Base-by-base conservation (phyloP, 148 eudicot genomes). In the Simmondsia chinensis region DNA sequence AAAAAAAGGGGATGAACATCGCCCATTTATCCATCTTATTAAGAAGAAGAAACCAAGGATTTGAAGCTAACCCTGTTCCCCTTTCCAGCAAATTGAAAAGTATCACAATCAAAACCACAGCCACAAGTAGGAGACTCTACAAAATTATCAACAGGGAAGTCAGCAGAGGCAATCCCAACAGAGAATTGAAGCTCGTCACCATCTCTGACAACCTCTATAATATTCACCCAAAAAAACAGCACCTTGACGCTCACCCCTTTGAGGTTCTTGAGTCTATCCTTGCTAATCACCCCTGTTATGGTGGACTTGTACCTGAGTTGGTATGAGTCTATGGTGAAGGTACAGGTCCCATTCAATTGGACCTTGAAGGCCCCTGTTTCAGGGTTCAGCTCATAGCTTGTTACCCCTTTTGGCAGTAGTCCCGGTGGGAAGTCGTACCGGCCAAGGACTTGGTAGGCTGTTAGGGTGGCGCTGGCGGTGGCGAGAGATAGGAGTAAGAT, bases 181-280 rank as follows among this genome's bases (percentile, higher is more conserved):
- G n/a, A n/a, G n/a, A n/a, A n/a, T n/a, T n/a, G n/a, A n/a, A n/a
- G n/a, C 9, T 71, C 57, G 25, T 57, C 69, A 4, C 35, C 57
- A 2, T 61, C 46, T 2, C 50, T 38, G 15, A 25, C 25, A 9
- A 71, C 72, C 53, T 61, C 57, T 1, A 13, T 42, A 2, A 71
- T 66, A 16, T 37, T 66, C 12, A 71, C 8, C 77, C 77, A 71
- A 14, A 71, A 33, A 16, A 71, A 10, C 32, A 62, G 45, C 1
- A 66, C 35, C 4, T 66, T 71, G 30, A 71, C 77, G 13, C 58
- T 65, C 9, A 71, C 41, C 1, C 77, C 77, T 3, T 33, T 62
- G 41, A 71, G 44, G 4, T 57, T 23, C 24, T 3, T 42, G 16
- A 71, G 41, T 42, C 29, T 46, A 40, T 44, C 61, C 21, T 23